Evolutionary conservation across 2,329 filamentous ascomycete genomes (phyloP).

Genomic region (Microdochium nivale): DNA sequence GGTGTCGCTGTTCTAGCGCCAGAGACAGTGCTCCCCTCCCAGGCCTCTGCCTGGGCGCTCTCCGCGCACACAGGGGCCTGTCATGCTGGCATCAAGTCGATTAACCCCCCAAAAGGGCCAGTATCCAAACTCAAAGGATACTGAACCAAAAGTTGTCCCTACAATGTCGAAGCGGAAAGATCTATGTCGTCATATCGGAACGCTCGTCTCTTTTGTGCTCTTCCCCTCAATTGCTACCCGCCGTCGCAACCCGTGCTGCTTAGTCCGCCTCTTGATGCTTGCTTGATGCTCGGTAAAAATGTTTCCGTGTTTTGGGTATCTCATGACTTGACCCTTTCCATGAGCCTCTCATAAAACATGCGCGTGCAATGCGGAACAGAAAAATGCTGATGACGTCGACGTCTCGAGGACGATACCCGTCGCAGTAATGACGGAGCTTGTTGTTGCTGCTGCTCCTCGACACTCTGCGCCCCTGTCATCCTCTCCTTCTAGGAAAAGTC

Average conservation of each 20-base stretch:
- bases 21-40: too few species aligned
- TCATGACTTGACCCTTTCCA: not conserved
- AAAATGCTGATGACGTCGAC: not conserved
- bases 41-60: too few species aligned
- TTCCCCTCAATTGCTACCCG: too few species aligned
- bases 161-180: not conserved
- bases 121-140: not conserved
- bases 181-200: not conserved
- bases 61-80: too few species aligned
- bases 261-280: too few species aligned
- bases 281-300: not conserved
- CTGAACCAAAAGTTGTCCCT: not conserved
- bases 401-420: not conserved
- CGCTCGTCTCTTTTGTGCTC: not conserved
- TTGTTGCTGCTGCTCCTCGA: not conserved
- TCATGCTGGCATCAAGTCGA: too few species aligned
- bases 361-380: not conserved
- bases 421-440: not conserved
- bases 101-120: not conserved
- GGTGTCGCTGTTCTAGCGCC: too few species aligned
- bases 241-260: too few species aligned
- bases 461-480: not conserved
- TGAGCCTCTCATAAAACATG: not conserved
- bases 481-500: constrained; percentile 4
- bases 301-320: not conserved